Evolutionary conservation across 139 green algal genomes (phyloP).

Genomic region (Closterium sp.): DNA sequence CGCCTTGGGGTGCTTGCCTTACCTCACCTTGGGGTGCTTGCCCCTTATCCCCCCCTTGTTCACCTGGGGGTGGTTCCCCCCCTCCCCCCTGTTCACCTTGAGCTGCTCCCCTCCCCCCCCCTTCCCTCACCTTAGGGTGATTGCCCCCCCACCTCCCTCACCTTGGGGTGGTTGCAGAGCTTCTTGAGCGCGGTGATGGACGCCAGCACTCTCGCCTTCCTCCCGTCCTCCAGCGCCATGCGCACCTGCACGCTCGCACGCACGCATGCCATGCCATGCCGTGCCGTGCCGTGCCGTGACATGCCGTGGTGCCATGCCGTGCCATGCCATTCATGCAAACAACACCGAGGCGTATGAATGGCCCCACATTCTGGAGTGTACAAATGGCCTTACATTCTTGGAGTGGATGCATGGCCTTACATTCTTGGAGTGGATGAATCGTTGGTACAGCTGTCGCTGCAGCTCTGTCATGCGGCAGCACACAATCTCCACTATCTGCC

Average conservation of each 20-base stretch:
- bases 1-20: no score
- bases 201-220: constrained; percentile 52
- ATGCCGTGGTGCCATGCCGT: background rate
- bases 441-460: constrained; percentile 84
- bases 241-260: constrained; percentile 39
- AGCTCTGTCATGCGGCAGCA: constrained; percentile 87
- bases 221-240: constrained; percentile 27
- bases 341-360: no score
- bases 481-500: constrained; percentile 80
- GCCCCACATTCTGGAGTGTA: background rate
- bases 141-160: constrained; percentile 40
- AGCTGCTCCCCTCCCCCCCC: no score
- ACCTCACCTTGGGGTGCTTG: constrained; percentile 93
- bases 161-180: constrained; percentile 97
- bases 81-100: no score
- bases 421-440: constrained; percentile 88
- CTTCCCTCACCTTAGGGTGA: no score
- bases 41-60: constrained; percentile 15
- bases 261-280: background rate
- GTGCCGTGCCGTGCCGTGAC: background rate
- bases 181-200: constrained; percentile 87
- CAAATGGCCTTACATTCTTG: background rate
- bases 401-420: background rate
- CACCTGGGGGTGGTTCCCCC: constrained; percentile 98
- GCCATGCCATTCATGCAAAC: background rate